A percentile compares a stretch with the other conserved stretches of the same genome.
phyloP scores from a whole-genome alignment of 768 basidiomycete genomes.

The Mycena latifolia region DNA sequence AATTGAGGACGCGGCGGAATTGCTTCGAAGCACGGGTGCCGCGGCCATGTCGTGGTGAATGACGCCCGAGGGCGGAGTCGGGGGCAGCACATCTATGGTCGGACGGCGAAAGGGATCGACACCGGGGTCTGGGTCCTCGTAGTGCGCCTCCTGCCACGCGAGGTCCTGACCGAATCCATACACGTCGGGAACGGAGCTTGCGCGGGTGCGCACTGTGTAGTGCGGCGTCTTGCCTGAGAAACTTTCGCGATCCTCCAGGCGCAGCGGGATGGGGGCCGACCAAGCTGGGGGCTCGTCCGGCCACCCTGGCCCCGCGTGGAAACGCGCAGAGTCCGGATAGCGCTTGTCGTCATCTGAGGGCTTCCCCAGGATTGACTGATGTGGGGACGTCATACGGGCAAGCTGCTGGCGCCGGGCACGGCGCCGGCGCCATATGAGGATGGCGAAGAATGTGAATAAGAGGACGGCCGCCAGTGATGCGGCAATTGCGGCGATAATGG shows the following conservation, averaged over 20 bases:
- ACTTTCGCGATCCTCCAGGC: not conserved
- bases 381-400: not conserved
- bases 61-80: conserved; percentile 11
- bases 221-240: conserved; percentile 9
- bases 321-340: not conserved
- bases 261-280: not conserved
- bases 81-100: conserved; percentile 7
- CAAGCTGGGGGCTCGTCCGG: not conserved
- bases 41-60: not conserved
- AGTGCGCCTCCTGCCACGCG: conserved; percentile 32
- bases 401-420: conserved; percentile 1
- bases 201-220: conserved; percentile 20
- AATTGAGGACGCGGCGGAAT: conserved; percentile 10
- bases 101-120: not conserved
- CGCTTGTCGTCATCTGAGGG: not conserved
- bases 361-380: not conserved
- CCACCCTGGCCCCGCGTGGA: not conserved
- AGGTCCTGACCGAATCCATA: conserved; percentile 25
- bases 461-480: not conserved
- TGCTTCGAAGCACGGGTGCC: conserved; percentile 9
- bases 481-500: conserved; percentile 20
- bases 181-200: conserved; percentile 10
- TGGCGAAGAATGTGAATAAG: not conserved
- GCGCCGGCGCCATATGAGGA: conserved; percentile 7
- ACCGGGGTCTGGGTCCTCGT: conserved; percentile 8